These are phyloP conservation scores for Fistulina hepatica DNA, from an alignment of 1,284 basidiomycete species.

Conservation along the genomic window DNA sequence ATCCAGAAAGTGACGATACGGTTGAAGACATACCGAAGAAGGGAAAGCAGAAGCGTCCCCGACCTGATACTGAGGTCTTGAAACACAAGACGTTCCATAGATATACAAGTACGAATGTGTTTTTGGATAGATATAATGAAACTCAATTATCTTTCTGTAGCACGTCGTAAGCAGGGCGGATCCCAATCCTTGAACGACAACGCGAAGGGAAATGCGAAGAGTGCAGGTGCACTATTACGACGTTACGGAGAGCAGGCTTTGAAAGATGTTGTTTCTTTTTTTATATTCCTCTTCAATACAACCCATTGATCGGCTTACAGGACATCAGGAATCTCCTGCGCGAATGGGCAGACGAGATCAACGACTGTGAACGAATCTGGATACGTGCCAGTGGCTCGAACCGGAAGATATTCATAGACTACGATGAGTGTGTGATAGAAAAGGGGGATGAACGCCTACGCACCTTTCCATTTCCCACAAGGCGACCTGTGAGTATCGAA, in stretches of 20 bases:
- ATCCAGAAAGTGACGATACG: conserved; percentile 35
- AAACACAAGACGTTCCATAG: conserved; percentile 96
- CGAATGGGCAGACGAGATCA: conserved; percentile 81
- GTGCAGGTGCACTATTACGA: conserved; percentile 89
- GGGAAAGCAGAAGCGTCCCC: conserved; percentile 48
- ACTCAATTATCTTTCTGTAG: conserved; percentile 31
- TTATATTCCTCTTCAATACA: neutral
- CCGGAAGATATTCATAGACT: conserved; percentile 80
- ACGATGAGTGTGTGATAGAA: conserved; percentile 44
- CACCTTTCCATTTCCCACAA: conserved; percentile 88
- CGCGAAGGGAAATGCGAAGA: conserved; percentile 85
- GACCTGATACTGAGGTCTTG: conserved; percentile 68
- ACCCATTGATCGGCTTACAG: conserved; percentile 27
- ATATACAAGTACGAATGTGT: conserved; percentile 73
- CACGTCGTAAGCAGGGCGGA: conserved; percentile 95
- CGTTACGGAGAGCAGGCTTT: conserved; percentile 93
- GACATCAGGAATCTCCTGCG: conserved; percentile 76
- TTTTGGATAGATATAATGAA: conserved; percentile 2
- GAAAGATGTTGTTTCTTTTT: conserved; percentile 49
- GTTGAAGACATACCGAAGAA: conserved; percentile 28
- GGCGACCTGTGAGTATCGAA: conserved; percentile 69
- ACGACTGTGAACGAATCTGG: conserved; percentile 77
- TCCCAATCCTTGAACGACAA: conserved; percentile 91
- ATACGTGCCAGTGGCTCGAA: conserved; percentile 81
- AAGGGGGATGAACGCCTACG: conserved; percentile 70